Evolutionary conservation across 176 grass and related monocot species (phyloP).

Genomic region (Microstegium vimineum): DNA sequence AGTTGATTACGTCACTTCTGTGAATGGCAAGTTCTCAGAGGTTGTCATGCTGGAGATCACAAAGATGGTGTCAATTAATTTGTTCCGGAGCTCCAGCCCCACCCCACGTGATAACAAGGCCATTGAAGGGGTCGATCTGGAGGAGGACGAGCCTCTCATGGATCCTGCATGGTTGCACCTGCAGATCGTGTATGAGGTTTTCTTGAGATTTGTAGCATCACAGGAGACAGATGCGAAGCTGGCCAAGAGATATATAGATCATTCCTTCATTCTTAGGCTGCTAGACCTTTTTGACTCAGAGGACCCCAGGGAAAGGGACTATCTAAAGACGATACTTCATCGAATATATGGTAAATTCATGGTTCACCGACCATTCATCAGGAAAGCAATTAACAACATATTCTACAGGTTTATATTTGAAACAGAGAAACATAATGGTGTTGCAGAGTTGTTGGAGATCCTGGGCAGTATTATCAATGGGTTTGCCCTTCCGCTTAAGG

Average conservation of each 20-base stretch:
- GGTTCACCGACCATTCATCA: slow-evolving; percentile 96
- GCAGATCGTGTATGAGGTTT: slow-evolving; percentile 86
- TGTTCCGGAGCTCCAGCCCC: slow-evolving; percentile 69
- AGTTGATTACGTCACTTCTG: slow-evolving; percentile 77
- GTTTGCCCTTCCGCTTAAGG: slow-evolving; percentile 92
- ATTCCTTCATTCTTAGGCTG: slow-evolving; percentile 90
- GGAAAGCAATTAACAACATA: slow-evolving; percentile 97
- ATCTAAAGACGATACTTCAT: slow-evolving; percentile 92
- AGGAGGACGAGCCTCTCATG: slow-evolving; percentile 96
- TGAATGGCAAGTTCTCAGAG: slow-evolving; percentile 72
- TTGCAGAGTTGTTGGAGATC: slow-evolving; percentile 91
- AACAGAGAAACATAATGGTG: slow-evolving; percentile 88
- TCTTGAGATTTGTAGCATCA: slow-evolving; percentile 82
- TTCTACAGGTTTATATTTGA: slow-evolving; percentile 97
- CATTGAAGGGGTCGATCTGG: slow-evolving; percentile 76
- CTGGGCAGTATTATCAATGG: slow-evolving; percentile 97
- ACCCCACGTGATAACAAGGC: slow-evolving; percentile 77
- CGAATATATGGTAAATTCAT: slow-evolving; percentile 99
- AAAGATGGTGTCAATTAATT: slow-evolving; percentile 74
- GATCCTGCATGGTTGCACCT: slow-evolving; percentile 90
- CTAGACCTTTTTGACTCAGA: slow-evolving; percentile 97
- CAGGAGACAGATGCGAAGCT: slow-evolving; percentile 92
- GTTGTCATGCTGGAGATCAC: slow-evolving; percentile 69
- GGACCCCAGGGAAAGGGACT: slow-evolving; percentile 95
- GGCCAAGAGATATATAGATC: slow-evolving; percentile 95